Base-by-base conservation (phyloP, 768 basidiomycete species). In the Termitomyces sp. region DNA sequence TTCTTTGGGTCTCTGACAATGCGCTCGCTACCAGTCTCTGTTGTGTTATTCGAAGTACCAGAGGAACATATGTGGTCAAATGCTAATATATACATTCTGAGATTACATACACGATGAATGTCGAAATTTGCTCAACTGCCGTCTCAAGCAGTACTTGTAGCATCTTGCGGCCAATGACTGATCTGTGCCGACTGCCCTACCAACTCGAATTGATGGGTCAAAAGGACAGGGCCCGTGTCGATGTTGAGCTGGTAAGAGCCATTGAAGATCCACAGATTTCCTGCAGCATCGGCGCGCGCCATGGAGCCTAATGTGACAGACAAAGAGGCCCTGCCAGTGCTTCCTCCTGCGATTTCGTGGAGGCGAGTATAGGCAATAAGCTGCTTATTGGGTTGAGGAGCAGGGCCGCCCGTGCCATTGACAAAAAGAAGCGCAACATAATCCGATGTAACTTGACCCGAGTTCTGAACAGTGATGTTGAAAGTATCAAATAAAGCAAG, bases 391-490 rank as follows among this genome's bases (percentile, higher is more conserved):
- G 81, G 81, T 46, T 71, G 71, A 0, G 82, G 82, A 15, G 73
- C 61, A 1, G 80, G 80, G 2, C 82, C 82, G 29, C 70, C 74
- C 5, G 70, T 70, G 20, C 76, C 75, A 47, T 72, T 76, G 52
- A 76, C 63, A 66, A 83, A 85, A 20, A 82, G 67, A 49, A 83
- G 71, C 11, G 80, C 74, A 25, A 81, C 77, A 60, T 80, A 83
- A 65, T 85, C 82, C 10, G 81, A 84, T 0, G 75, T 65, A 12
- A 72, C 66, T 38, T 66, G 64, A 15, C 82, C 82, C 0, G 72
- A 75, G 64, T 84, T 85, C 53, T 64, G 74, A 22, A 83, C 75
- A 18, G 62, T 62, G 15, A 82, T 73, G n/a, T 67, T 53, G 68
- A 84, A 79, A 7, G 76, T 78, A 58, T 76, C 76, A 60, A 85